Percentiles rank a stretch among this genome's conserved stretches.
Conservation (phyloP, 2,329 filamentous ascomycete genomes). For the Colletotrichum sp. region DNA sequence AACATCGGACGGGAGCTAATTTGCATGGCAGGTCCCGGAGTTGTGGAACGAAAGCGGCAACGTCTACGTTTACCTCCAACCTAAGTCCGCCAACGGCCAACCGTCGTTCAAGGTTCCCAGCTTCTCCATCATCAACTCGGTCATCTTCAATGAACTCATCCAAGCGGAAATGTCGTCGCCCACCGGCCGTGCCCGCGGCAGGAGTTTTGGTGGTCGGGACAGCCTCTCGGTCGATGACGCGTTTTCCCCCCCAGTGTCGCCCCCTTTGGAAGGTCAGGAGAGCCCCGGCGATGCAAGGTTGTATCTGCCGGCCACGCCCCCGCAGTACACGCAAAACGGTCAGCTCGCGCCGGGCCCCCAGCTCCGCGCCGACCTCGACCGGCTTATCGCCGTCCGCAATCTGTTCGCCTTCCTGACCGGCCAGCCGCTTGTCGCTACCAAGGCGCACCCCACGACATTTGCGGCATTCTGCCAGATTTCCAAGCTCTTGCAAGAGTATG, state of each 20-base stretch:
- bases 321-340: conserved; percentile 29
- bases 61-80: conserved; percentile 62
- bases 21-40: conserved; percentile 59
- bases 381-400: conserved; percentile 65
- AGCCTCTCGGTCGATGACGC: conserved; percentile 57
- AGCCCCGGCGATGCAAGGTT: conserved; percentile 49
- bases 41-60: conserved; percentile 67
- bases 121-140: conserved; percentile 58
- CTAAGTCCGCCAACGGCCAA: conserved; percentile 51
- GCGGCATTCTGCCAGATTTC: conserved; percentile 60
- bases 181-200: conserved; percentile 34
- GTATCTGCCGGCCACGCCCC: conserved; percentile 55
- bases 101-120: conserved; percentile 67
- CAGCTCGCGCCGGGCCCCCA: conserved; percentile 38
- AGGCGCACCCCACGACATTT: conserved; percentile 55
- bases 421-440: conserved; percentile 66
- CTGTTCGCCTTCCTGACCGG: conserved; percentile 70
- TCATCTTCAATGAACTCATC: conserved; percentile 58
- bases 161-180: conserved; percentile 44
- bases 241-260: conserved; percentile 38
- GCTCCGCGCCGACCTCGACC: conserved; percentile 50
- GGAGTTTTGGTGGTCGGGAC: conserved; percentile 52
- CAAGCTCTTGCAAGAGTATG: conserved; percentile 58
- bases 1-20: conserved; percentile 16
- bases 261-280: conserved; percentile 36